Base-by-base conservation (phyloP, 257 asterid species). In the Anisodus tanguticus region DNA sequence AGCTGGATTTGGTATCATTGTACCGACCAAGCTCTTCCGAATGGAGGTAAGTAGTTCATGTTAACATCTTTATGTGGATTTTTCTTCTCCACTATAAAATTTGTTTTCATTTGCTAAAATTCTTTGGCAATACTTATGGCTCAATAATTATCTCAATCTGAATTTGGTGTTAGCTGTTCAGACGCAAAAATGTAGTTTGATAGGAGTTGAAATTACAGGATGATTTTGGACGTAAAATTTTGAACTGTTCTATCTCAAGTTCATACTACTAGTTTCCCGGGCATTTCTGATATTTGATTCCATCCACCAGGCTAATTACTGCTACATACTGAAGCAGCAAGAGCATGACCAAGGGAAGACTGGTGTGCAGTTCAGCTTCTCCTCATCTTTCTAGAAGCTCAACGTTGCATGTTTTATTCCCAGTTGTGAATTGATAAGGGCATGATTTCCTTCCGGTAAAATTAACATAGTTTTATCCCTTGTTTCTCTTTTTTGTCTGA, bases 341-440 rank as follows among this genome's bases (percentile, higher is more conserved):
- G 96, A 87, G 85, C 93, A 90, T 35, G 99, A 95, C 80, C 93
- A 87, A 26, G 99, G 95, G 86, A 93, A 88, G 92, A 91, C 91
- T 54, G 99, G 99, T n/a, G 76, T 96, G 82, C 99, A 94, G 82
- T 96, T 96, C 88, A 88, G 92, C 95, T 96, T 96, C 93, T 92
- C 99, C 79, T 90, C 97, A 35, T 91, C 97, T 41, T 88, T 67
- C 39, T 95, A 88, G 90, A 76, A 71, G 43, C 70, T 79, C 82
- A 53, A 77, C 82, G 12, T 26, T 26, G 13, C 81, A 77, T 15
- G 49, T 77, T 26, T n/a, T 77, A 26, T 51, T 49, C 45, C 22
- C 26, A 22, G 63, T 59, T 59, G 47, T 31, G 81, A 74, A 74
- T 47, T 74, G 60, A 49, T 49, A n/a, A 17, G 2, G 11, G 43